A percentile compares a stretch with the other conserved stretches of the same genome.
These are phyloP conservation scores for Pseudopyricularia cyperi DNA, from an alignment of 2,329 filamentous ascomycete genomes.

Conservation along the genomic window DNA sequence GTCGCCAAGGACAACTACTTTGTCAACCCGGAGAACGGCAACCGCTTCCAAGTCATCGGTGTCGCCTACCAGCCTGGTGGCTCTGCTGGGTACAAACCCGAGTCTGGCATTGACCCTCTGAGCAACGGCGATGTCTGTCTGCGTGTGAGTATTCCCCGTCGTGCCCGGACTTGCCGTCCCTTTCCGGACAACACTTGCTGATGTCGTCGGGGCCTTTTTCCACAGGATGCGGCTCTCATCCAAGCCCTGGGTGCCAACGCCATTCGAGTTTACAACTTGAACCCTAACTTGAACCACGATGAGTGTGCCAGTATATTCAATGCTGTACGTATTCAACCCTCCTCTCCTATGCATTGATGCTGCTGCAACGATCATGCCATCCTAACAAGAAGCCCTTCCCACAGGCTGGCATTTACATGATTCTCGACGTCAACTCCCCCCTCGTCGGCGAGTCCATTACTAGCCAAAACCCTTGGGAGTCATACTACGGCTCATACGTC, in stretches of 20 bases:
- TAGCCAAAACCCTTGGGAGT: constrained; percentile 40
- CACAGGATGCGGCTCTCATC: constrained; percentile 46
- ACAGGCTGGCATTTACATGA: constrained; percentile 53
- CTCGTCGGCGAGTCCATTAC: constrained; percentile 43
- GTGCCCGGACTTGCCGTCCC: not conserved
- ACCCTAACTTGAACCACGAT: constrained; percentile 53
- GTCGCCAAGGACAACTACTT: constrained; percentile 45
- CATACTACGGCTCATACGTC: constrained; percentile 45
- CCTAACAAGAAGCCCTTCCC: not conserved
- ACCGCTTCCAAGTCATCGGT: constrained; percentile 53
- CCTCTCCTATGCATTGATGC: not conserved
- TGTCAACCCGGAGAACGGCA: constrained; percentile 42
- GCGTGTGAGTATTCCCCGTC: constrained; percentile 17
- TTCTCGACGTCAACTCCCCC: constrained; percentile 57
- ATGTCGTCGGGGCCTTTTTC: not conserved
- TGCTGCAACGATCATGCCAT: not conserved
- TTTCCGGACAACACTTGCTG: not conserved
- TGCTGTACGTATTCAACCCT: constrained; percentile 22
- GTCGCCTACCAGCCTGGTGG: constrained; percentile 59
- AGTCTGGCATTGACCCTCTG: constrained; percentile 41
- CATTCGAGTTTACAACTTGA: constrained; percentile 57
- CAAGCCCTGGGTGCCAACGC: constrained; percentile 53
- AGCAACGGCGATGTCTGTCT: constrained; percentile 44
- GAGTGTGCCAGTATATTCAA: constrained; percentile 57
- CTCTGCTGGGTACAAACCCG: constrained; percentile 46